Conservation (phyloP, 2,329 filamentous ascomycete species). For the Neonectria hederae region DNA sequence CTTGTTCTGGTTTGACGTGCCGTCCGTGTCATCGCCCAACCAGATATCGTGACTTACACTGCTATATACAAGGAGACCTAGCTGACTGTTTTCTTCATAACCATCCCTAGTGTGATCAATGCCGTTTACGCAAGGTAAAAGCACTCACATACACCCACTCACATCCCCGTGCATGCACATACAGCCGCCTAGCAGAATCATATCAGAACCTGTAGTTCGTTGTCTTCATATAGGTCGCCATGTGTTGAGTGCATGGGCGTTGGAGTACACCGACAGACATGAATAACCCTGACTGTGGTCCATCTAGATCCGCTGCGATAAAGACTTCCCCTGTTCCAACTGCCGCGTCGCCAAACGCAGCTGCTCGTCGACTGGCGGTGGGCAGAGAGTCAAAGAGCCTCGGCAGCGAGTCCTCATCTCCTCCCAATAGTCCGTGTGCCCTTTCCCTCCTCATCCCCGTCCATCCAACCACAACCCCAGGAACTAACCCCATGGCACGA, state of each 20-base stretch:
- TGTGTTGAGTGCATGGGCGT: neutral
- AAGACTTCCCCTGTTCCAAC: slow-evolving; percentile 66
- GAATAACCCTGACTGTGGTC: slow-evolving; percentile 29
- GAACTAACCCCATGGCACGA: slow-evolving; percentile 1
- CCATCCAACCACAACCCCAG: slow-evolving; percentile 8
- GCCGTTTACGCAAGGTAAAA: slow-evolving; percentile 53
- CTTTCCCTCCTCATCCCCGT: slow-evolving; percentile 3
- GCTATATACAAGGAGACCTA: neutral
- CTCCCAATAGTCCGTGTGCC: slow-evolving; percentile 64
- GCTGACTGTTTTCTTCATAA: neutral
- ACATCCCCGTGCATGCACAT: neutral
- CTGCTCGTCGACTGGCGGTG: slow-evolving; percentile 64
- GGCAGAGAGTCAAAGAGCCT: slow-evolving; percentile 64
- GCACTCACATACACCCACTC: slow-evolving; percentile 7
- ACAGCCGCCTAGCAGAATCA: neutral
- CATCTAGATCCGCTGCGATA: slow-evolving; percentile 66
- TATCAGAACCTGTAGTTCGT: slow-evolving; percentile 8
- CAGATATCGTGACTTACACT: slow-evolving; percentile 9
- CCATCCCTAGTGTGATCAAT: slow-evolving; percentile 55
- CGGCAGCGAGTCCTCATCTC: slow-evolving; percentile 68
- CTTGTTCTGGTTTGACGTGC: neutral
- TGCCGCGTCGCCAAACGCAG: slow-evolving; percentile 62
- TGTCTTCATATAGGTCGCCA: neutral
- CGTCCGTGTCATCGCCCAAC: neutral
- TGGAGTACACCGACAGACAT: slow-evolving; percentile 12